Percentiles rank a stretch among this genome's conserved stretches.
These are phyloP conservation scores for Candida glaebosa DNA, from an alignment of 805 yeast genomes.

Conservation along the genomic window DNA sequence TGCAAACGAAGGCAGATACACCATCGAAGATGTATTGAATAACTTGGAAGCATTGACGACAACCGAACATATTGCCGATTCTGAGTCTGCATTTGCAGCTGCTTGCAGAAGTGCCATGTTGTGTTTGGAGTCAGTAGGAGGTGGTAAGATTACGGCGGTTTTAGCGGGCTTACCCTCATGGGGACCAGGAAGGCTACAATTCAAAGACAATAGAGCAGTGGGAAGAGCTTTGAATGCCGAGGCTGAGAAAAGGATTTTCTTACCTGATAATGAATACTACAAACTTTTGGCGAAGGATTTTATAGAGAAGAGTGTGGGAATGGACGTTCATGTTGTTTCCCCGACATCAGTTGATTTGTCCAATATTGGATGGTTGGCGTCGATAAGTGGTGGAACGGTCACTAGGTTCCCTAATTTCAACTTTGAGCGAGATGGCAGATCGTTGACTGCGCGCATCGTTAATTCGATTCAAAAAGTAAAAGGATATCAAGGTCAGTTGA, in stretches of 20 bases:
- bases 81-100: constrained; percentile 75
- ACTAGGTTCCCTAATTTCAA: constrained; percentile 66
- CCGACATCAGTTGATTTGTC: constrained; percentile 66
- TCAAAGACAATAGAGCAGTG: constrained; percentile 36
- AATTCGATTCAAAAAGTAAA: constrained; percentile 45
- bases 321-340: constrained; percentile 73
- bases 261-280: constrained; percentile 62
- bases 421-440: constrained; percentile 64
- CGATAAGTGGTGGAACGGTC: constrained; percentile 70
- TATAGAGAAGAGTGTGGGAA: constrained; percentile 57
- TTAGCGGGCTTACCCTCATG: constrained; percentile 69
- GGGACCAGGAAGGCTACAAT: constrained; percentile 72
- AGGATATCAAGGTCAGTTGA: constrained; percentile 81
- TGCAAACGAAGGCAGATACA: constrained; percentile 60
- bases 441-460: constrained; percentile 59
- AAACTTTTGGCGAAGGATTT: constrained; percentile 55
- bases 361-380: constrained; percentile 62
- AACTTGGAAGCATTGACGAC: constrained; percentile 47
- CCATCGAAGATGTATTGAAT: constrained; percentile 66
- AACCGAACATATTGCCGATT: constrained; percentile 35
- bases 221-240: constrained; percentile 41
- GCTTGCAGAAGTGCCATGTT: constrained; percentile 68
- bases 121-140: constrained; percentile 63
- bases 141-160: constrained; percentile 77
- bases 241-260: constrained; percentile 48